A percentile compares a stretch with the other conserved stretches of the same genome.
Evolutionary conservation across 1,284 basidiomycete species (phyloP).

Genomic region (Cutaneotrichosporon cutaneum): DNA sequence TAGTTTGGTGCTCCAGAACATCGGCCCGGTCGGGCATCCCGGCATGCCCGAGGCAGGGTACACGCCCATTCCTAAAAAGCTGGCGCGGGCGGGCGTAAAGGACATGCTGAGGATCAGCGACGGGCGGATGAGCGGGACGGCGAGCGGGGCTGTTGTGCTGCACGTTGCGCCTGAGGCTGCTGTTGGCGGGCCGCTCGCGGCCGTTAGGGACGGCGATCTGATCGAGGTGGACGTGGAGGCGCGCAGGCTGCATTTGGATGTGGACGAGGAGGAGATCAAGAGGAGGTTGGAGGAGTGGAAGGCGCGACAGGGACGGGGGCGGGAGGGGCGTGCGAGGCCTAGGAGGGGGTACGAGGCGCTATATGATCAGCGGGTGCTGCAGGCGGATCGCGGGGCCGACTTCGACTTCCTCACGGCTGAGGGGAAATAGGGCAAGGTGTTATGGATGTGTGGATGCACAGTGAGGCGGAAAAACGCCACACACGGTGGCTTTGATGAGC

Average conservation of each 20-base stretch:
- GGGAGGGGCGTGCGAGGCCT: constrained; percentile 8
- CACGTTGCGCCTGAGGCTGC: constrained; percentile 51
- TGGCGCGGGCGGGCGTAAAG: constrained; percentile 43
- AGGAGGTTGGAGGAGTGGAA: constrained; percentile 31
- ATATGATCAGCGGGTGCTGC: constrained; percentile 40
- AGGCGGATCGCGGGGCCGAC: constrained; percentile 45
- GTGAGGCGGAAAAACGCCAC: too few relatives aligned
- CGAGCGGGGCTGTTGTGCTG: constrained; percentile 46
- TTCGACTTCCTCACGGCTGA: constrained; percentile 42
- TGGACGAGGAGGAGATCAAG: constrained; percentile 33
- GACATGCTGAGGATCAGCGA: constrained; percentile 51
- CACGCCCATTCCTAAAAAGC: constrained; percentile 48
- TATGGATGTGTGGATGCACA: too few relatives aligned
- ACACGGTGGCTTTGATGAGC: too few relatives aligned
- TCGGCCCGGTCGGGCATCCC: constrained; percentile 46
- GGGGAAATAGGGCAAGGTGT: background rate
- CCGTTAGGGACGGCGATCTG: constrained; percentile 45
- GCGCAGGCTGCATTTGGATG: constrained; percentile 29
- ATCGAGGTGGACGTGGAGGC: constrained; percentile 43
- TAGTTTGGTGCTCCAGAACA: constrained; percentile 45
- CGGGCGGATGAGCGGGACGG: constrained; percentile 51
- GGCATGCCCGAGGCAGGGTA: constrained; percentile 53
- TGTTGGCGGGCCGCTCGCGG: constrained; percentile 46
- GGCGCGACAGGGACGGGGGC: background rate
- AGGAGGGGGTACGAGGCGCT: constrained; percentile 43